Evolutionary conservation across 1,284 basidiomycete species (phyloP).

Genomic region (Pseudomicrostroma phylloplanum): DNA sequence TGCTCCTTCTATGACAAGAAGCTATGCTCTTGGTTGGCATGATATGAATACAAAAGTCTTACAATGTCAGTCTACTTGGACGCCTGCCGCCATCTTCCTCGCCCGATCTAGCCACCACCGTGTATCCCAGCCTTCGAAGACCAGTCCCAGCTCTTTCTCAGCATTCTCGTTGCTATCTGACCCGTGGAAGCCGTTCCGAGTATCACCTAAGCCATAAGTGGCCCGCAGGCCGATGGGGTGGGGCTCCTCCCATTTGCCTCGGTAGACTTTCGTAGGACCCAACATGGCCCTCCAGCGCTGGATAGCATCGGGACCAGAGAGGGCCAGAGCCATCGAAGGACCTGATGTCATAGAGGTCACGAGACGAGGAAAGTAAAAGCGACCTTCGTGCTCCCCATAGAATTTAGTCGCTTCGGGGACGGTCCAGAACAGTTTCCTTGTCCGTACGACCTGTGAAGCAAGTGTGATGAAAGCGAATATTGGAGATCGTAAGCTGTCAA

Average conservation of each 20-base stretch:
- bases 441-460: slow-evolving; percentile 25
- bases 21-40: slow-evolving; percentile 55
- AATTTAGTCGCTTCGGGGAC: slow-evolving; percentile 38
- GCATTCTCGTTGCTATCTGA: slow-evolving; percentile 21
- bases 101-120: slow-evolving; percentile 27
- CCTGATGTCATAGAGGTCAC: slow-evolving; percentile 44
- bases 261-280: slow-evolving; percentile 46
- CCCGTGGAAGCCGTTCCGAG: slow-evolving; percentile 47
- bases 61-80: too few relatives aligned
- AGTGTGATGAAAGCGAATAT: neutral
- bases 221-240: slow-evolving; percentile 22
- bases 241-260: slow-evolving; percentile 31
- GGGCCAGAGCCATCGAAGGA: slow-evolving; percentile 37
- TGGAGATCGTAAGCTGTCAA: neutral
- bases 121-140: slow-evolving; percentile 38
- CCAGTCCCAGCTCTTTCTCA: slow-evolving; percentile 22
- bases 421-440: slow-evolving; percentile 35
- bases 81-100: too few relatives aligned
- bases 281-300: slow-evolving; percentile 34
- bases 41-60: too few relatives aligned
- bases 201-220: slow-evolving; percentile 41
- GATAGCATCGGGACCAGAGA: slow-evolving; percentile 38
- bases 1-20: slow-evolving; percentile 95
- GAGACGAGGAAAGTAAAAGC: slow-evolving; percentile 47
- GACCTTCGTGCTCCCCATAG: slow-evolving; percentile 43